Conservation (phyloP, 2,329 filamentous ascomycete genomes). For the Ascomycota sp. region DNA sequence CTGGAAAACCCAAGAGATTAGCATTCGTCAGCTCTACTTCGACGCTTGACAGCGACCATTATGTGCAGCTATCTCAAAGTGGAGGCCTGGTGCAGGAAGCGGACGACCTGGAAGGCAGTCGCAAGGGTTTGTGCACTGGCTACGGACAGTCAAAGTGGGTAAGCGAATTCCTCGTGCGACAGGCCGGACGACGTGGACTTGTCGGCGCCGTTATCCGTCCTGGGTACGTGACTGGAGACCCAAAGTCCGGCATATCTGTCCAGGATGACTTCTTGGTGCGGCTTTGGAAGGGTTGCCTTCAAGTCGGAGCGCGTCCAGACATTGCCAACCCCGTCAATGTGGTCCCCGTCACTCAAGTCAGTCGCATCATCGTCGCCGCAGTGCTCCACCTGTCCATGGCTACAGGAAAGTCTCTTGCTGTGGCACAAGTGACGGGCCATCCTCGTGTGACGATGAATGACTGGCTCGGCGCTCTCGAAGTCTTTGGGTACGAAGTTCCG, state of each 20-base stretch:
- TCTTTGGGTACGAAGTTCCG: conserved; percentile 54
- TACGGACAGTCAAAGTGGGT: conserved; percentile 73
- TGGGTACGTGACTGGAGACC: conserved; percentile 64
- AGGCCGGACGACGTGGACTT: conserved; percentile 47
- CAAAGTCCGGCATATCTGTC: conserved; percentile 47
- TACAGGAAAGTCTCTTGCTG: conserved; percentile 18
- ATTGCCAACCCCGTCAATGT: conserved; percentile 80
- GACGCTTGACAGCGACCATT: conserved; percentile 52
- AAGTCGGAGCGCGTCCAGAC: conserved; percentile 50
- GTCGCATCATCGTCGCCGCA: conserved; percentile 54
- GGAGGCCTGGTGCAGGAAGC: conserved; percentile 32
- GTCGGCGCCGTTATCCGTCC: conserved; percentile 52
- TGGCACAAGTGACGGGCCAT: conserved; percentile 63
- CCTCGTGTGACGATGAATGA: conserved; percentile 62
- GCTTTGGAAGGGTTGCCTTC: conserved; percentile 71
- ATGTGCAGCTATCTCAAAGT: conserved; percentile 46
- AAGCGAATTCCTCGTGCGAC: conserved; percentile 52
- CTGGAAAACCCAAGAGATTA: conserved; percentile 50
- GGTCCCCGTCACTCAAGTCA: conserved; percentile 71
- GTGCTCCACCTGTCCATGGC: conserved; percentile 35
- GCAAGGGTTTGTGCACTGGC: conserved; percentile 51
- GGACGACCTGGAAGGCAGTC: conserved; percentile 41
- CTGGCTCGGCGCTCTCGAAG: conserved; percentile 47
- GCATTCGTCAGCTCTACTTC: conserved; percentile 51
- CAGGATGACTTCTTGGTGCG: conserved; percentile 84